Evolutionary conservation across 225 moss, liverwort and hornwort species (phyloP), one percentile per base, ranked within the genome.

Genomic region (Ulota crispa): DNA sequence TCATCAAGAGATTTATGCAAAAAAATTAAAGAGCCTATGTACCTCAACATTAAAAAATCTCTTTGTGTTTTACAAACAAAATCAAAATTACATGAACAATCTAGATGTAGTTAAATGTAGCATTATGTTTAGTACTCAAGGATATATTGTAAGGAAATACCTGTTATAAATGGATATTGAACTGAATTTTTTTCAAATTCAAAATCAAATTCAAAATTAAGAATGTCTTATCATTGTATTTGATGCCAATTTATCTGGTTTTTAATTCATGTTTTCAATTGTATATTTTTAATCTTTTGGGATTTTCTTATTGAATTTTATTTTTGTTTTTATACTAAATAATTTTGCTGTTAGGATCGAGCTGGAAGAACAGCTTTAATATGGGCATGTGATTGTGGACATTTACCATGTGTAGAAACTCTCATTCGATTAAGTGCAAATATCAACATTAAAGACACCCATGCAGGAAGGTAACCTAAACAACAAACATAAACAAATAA

Each of bases 321-420:
- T 24, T 61, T 65, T 9, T 13, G 45, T 45, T 45, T 9, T 8
- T 31, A 45, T 0, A 13, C 1, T 13, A 0, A 13, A 23, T 11
- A 1, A 4, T 8, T 54, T 34, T 5, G 0, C 1, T 53, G 50
- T 31, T 20, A 99, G 98, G 98, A 99, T 86, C 92, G 94, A 14
- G 73, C 56, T 64, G 98, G 98, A 83, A 89, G 98, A 81, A 99
- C 98, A 28, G 92, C 98, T 28, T 84, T 99, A 20, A 99, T 99
- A n/a, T 99, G 98, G 98, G 98, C 98, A 3, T 94, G 93, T 26
- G 98, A 99, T 68, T 95, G 95, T 84, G 95, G 87, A 39, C 86
- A 99, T 60, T 30, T 94, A 15, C 71, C 87, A 68, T 91, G 93
- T 32, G 84, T 93, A 76, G 95, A 94, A 81, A 88, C 93, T n/a